These are phyloP conservation scores for Tetratostichococcus sp. DNA, from an alignment of 139 green algal species.

Conservation along the genomic window DNA sequence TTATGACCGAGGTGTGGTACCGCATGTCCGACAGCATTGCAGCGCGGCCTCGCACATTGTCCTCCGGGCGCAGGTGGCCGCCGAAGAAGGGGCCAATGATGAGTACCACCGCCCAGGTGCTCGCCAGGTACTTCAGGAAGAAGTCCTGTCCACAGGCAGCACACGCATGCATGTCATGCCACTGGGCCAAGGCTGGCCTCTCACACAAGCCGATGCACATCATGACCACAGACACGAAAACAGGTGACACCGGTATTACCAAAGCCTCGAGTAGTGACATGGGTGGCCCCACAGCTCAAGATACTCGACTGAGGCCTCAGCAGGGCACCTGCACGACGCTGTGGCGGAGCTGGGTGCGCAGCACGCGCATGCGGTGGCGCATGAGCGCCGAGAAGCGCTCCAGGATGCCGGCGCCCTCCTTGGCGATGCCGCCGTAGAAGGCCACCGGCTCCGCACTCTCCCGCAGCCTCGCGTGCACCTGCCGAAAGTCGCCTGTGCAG, in stretches of 20 bases:
- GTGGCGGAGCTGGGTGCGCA: conserved; percentile 62
- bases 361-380: conserved; percentile 31
- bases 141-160: conserved; percentile 58
- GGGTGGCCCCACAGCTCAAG: too few relatives aligned
- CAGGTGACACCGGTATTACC: too few relatives aligned
- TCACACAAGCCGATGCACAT: too few relatives aligned
- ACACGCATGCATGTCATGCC: too few relatives aligned
- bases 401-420: conserved; percentile 37
- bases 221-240: too few relatives aligned
- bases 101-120: conserved; percentile 68
- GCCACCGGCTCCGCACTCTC: conserved; percentile 54
- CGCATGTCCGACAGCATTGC: conserved; percentile 76
- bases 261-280: too few relatives aligned
- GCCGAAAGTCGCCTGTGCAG: conserved; percentile 33
- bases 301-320: too few relatives aligned
- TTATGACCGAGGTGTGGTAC: conserved; percentile 76
- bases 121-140: conserved; percentile 72
- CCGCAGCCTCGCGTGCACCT: conserved; percentile 42
- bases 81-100: conserved; percentile 83
- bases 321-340: conserved; percentile 52
- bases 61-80: conserved; percentile 47
- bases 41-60: conserved; percentile 39
- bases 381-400: conserved; percentile 34
- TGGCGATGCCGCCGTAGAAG: conserved; percentile 49
- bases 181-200: too few relatives aligned